phyloP scores from a whole-genome alignment of 108 stramenopile species.

The Cyclotella atomus region DNA sequence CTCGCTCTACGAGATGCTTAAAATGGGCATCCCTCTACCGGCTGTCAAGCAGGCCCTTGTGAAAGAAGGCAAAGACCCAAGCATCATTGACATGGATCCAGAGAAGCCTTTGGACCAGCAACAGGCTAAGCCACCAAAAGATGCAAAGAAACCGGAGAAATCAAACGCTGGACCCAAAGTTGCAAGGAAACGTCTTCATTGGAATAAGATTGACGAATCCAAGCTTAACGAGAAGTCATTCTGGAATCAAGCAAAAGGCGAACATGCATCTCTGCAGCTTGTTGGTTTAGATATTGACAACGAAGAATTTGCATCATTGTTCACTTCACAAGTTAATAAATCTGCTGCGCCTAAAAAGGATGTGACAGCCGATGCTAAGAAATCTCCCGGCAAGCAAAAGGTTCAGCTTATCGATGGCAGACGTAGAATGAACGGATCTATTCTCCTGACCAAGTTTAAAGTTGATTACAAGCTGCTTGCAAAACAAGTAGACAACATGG shows the following conservation, averaged over 20 bases:
- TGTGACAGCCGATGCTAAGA: constrained; percentile 21
- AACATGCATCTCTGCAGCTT: constrained; percentile 38
- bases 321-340: constrained; percentile 40
- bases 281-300: constrained; percentile 60
- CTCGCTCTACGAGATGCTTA: constrained; percentile 27
- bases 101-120: constrained; percentile 36
- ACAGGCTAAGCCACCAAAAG: constrained; percentile 9
- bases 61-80: constrained; percentile 53
- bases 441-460: constrained; percentile 61
- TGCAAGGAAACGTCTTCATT: constrained; percentile 58
- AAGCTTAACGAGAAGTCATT: constrained; percentile 55
- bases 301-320: constrained; percentile 64
- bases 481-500: constrained; percentile 43
- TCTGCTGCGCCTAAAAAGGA: constrained; percentile 29
- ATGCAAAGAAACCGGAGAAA: constrained; percentile 16
- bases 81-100: constrained; percentile 52
- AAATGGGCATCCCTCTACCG: constrained; percentile 52
- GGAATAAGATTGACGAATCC: constrained; percentile 61
- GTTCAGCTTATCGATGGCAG: constrained; percentile 58
- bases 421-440: constrained; percentile 64
- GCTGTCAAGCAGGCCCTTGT: constrained; percentile 55
- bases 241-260: constrained; percentile 54
- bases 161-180: constrained; percentile 17
- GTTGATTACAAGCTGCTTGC: constrained; percentile 38
- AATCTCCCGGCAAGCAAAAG: constrained; percentile 39